Conservation (phyloP, 495 filamentous ascomycete species). For the Annulohypoxylon maeteangense region DNA sequence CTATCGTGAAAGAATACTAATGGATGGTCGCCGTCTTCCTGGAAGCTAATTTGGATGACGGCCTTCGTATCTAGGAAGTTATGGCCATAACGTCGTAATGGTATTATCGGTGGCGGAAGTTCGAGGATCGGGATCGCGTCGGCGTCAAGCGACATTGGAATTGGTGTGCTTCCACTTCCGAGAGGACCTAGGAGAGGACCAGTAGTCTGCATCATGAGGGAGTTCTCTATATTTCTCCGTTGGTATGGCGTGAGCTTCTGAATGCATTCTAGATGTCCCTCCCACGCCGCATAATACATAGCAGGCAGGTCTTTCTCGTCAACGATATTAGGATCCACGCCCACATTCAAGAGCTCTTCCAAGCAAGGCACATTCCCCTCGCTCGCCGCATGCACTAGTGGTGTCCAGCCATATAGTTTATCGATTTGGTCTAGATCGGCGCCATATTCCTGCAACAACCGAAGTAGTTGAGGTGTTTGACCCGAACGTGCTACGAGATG, state of each 20-base stretch:
- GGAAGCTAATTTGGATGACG: slow-evolving; percentile 89
- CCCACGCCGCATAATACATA: slow-evolving; percentile 99
- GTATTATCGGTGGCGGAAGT: slow-evolving; percentile 95
- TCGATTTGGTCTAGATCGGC: slow-evolving; percentile 93
- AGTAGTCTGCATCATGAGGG: slow-evolving; percentile 45
- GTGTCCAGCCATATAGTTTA: slow-evolving; percentile 97
- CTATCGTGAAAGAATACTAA: slow-evolving; percentile 93
- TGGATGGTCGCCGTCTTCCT: slow-evolving; percentile 72
- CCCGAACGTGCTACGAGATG: slow-evolving; percentile 95
- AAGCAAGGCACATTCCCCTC: slow-evolving; percentile 94
- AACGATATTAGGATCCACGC: slow-evolving; percentile 76
- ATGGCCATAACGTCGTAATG: slow-evolving; percentile 91
- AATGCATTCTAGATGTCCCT: slow-evolving; percentile 96
- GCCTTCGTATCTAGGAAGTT: slow-evolving; percentile 98
- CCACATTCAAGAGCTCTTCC: slow-evolving; percentile 76
- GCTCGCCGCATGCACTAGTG: slow-evolving; percentile 93
- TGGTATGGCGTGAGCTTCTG: slow-evolving; percentile 75
- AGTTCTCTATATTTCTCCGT: slow-evolving; percentile 46
- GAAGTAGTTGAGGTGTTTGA: slow-evolving; percentile 77
- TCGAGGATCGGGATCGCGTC: slow-evolving; percentile 94
- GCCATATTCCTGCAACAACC: slow-evolving; percentile 83
- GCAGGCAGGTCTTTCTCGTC: slow-evolving; percentile 95
- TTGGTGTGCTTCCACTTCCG: slow-evolving; percentile 61
- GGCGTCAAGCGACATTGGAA: slow-evolving; percentile 75
- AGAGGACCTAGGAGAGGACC: slow-evolving; percentile 49